Evolutionary conservation across 2,329 filamentous ascomycete species (phyloP).

Genomic region (Microdochium paspali): DNA sequence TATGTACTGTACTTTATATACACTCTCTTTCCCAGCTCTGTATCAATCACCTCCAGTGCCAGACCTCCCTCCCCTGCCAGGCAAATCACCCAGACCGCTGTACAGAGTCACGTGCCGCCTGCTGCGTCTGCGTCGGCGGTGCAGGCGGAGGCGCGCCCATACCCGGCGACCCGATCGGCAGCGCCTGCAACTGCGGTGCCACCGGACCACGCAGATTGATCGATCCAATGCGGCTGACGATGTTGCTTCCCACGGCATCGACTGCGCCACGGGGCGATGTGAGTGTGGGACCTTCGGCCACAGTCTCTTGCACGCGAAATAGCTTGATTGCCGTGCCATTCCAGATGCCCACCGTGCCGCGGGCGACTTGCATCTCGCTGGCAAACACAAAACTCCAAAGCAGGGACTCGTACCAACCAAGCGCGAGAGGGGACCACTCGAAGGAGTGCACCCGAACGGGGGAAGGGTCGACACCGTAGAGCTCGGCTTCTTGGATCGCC

Average conservation of each 20-base stretch:
- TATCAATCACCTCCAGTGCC: too few relatives aligned
- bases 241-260: slow-evolving; percentile 83
- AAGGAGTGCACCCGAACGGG: slow-evolving; percentile 77
- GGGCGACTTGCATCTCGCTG: slow-evolving; percentile 78
- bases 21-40: too few relatives aligned
- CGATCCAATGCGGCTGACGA: slow-evolving; percentile 77
- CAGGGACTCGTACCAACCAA: slow-evolving; percentile 93
- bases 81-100: neutral
- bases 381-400: slow-evolving; percentile 92
- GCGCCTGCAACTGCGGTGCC: slow-evolving; percentile 5
- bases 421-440: slow-evolving; percentile 81
- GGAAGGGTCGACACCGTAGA: slow-evolving; percentile 66
- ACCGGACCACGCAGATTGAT: slow-evolving; percentile 56
- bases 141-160: neutral
- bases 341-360: slow-evolving; percentile 87
- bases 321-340: slow-evolving; percentile 82
- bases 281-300: slow-evolving; percentile 68
- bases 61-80: too few relatives aligned
- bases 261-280: slow-evolving; percentile 83
- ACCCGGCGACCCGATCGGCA: neutral
- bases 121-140: neutral
- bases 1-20: too few relatives aligned
- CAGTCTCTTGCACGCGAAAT: slow-evolving; percentile 82
- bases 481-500: slow-evolving; percentile 48
- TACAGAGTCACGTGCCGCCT: too few relatives aligned